These are phyloP conservation scores for Xylariaceae sp. DNA, from an alignment of 2,329 filamentous ascomycete genomes.

Conservation along the genomic window DNA sequence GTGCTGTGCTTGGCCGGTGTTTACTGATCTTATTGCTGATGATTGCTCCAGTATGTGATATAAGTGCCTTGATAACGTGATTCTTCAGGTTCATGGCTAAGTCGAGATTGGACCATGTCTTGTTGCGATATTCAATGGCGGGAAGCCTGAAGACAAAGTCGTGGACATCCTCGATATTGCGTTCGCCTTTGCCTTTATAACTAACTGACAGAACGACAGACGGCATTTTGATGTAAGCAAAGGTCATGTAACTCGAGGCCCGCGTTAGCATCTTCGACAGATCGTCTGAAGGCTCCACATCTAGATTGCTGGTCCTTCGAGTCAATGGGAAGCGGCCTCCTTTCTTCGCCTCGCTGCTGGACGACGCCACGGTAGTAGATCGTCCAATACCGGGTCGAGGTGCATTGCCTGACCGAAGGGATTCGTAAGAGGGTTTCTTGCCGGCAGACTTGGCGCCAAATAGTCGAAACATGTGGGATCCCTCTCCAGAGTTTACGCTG, in stretches of 20 bases:
- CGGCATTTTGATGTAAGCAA: slow-evolving; percentile 90
- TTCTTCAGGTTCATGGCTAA: slow-evolving; percentile 89
- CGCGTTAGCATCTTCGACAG: slow-evolving; percentile 93
- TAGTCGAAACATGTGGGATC: slow-evolving; percentile 45
- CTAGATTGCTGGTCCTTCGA: slow-evolving; percentile 43
- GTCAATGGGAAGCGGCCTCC: slow-evolving; percentile 51
- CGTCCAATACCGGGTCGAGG: slow-evolving; percentile 43
- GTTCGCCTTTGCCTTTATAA: slow-evolving; percentile 93
- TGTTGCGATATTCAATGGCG: slow-evolving; percentile 92
- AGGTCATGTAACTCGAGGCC: slow-evolving; percentile 95
- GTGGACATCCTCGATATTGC: slow-evolving; percentile 94
- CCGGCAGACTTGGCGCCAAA: slow-evolving; percentile 43
- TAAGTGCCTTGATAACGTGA: slow-evolving; percentile 86
- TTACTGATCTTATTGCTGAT: slow-evolving; percentile 95
- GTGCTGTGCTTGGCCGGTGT: slow-evolving; percentile 73
- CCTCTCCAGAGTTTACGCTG: slow-evolving; percentile 44
- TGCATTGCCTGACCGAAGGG: slow-evolving; percentile 40
- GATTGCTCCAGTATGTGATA: slow-evolving; percentile 92
- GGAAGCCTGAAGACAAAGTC: slow-evolving; percentile 96
- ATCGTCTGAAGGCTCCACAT: slow-evolving; percentile 72
- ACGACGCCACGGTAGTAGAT: slow-evolving; percentile 40
- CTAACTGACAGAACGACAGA: slow-evolving; percentile 92
- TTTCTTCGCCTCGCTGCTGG: slow-evolving; percentile 40
- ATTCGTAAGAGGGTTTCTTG: slow-evolving; percentile 54
- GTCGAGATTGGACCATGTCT: slow-evolving; percentile 98